Conservation (phyloP, 176 grass and related monocot genomes). For the Poa pratensis region DNA sequence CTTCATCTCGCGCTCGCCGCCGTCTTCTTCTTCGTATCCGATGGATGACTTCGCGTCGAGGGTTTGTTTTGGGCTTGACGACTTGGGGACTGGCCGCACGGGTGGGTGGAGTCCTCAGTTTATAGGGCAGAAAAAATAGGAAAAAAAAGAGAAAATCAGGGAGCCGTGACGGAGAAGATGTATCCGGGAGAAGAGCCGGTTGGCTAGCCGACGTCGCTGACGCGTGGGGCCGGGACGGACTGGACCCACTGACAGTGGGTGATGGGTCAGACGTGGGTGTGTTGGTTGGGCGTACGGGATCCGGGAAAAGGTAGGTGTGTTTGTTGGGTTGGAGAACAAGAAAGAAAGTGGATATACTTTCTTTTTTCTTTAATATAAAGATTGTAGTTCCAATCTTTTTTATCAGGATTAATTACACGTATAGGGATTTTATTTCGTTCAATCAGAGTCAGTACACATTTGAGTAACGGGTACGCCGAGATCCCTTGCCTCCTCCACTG, state of each 20-base stretch:
- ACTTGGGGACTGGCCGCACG: neutral
- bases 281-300: conserved; percentile 28
- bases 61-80: conserved; percentile 40
- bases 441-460: too few species aligned
- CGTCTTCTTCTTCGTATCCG: neutral
- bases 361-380: too few species aligned
- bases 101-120: neutral
- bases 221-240: too few species aligned
- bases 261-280: neutral
- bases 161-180: neutral
- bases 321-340: conserved; percentile 35
- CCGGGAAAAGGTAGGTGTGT: neutral
- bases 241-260: too few species aligned
- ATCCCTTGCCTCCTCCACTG: too few species aligned
- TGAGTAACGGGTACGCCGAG: too few species aligned
- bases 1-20: conserved; percentile 61
- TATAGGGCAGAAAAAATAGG: conserved; percentile 27
- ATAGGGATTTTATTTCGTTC: too few species aligned
- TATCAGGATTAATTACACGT: too few species aligned
- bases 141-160: neutral
- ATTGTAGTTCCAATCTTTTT: too few species aligned
- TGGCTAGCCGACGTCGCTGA: too few species aligned
- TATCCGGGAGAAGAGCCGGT: too few species aligned
- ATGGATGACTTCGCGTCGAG: conserved; percentile 35
- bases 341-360: too few species aligned